Evolutionary conservation across 495 filamentous ascomycete species (phyloP).

Genomic region (Penicillium bovifimosum): DNA sequence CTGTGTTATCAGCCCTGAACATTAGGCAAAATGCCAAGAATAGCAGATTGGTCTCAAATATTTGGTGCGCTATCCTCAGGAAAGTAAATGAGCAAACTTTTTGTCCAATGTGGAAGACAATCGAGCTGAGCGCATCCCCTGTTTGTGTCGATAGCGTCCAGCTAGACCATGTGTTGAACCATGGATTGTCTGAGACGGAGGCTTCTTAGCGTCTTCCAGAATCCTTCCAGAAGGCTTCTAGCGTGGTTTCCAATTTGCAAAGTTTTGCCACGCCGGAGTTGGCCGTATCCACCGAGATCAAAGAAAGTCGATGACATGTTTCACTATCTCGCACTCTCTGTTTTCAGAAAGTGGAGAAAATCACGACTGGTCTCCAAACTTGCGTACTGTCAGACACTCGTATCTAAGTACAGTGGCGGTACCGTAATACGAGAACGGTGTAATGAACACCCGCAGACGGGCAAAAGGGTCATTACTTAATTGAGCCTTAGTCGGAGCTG

Average conservation of each 20-base stretch:
- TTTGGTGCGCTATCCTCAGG: no score
- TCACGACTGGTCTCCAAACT: neutral
- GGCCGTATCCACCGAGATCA: slow-evolving; percentile 5
- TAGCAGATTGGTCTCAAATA: no score
- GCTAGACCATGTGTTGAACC: neutral
- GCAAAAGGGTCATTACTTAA: neutral
- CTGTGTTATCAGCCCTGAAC: no score
- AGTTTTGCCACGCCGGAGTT: slow-evolving; percentile 13
- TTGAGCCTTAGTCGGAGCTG: no score
- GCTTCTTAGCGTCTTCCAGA: slow-evolving; percentile 33
- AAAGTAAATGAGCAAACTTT: no score
- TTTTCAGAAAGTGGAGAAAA: slow-evolving; percentile 7
- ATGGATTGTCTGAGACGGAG: slow-evolving; percentile 1
- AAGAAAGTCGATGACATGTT: slow-evolving; percentile 23
- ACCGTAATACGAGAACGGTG: neutral
- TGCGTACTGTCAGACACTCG: neutral
- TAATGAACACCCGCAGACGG: neutral
- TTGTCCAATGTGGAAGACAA: no score
- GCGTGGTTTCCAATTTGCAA: slow-evolving; percentile 7
- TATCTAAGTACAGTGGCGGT: neutral
- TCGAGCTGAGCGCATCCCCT: no score
- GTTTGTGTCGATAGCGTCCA: neutral
- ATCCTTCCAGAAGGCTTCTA: slow-evolving; percentile 36
- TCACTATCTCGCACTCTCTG: slow-evolving; percentile 4
- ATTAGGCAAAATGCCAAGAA: no score